Conservation (phyloP, 768 basidiomycete genomes). For the Suillus variegatus region DNA sequence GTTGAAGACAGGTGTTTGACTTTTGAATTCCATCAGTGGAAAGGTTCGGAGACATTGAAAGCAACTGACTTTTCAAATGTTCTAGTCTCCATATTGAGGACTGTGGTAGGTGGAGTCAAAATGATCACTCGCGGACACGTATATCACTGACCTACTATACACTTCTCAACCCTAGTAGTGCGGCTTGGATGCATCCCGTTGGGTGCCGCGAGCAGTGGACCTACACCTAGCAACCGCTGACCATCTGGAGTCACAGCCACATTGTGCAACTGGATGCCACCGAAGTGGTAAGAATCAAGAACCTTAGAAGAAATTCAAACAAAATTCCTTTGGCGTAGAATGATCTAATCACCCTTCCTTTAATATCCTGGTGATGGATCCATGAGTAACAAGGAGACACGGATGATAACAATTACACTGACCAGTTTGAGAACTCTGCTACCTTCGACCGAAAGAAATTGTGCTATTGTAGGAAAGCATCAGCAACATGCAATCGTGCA, state of each 20-base stretch:
- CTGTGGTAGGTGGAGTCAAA: slow-evolving; percentile 29
- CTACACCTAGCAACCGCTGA: slow-evolving; percentile 51
- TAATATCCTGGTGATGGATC: slow-evolving; percentile 40
- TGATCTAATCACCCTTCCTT: slow-evolving; percentile 35
- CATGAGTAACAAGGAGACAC: slow-evolving; percentile 12
- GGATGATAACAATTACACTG: slow-evolving; percentile 14
- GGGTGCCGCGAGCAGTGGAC: slow-evolving; percentile 42
- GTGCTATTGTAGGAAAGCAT: slow-evolving; percentile 26
- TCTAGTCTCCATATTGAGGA: slow-evolving; percentile 48
- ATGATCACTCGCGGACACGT: background rate
- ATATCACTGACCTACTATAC: slow-evolving; percentile 48
- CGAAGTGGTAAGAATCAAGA: slow-evolving; percentile 42
- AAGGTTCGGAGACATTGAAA: background rate
- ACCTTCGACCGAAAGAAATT: slow-evolving; percentile 53
- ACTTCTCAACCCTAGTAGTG: slow-evolving; percentile 53
- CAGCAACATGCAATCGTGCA: slow-evolving; percentile 14
- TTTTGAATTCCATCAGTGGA: slow-evolving; percentile 25
- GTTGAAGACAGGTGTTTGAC: slow-evolving; percentile 55
- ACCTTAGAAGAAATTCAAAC: slow-evolving; percentile 25
- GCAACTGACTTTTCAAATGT: slow-evolving; percentile 45
- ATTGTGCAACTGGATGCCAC: slow-evolving; percentile 48
- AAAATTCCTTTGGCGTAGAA: background rate
- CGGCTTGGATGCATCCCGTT: slow-evolving; percentile 47
- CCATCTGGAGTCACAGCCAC: slow-evolving; percentile 51
- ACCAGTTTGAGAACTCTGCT: slow-evolving; percentile 49